Base-by-base conservation (phyloP, 2,329 filamentous ascomycete species). In the Pseudocercospora vitis region DNA sequence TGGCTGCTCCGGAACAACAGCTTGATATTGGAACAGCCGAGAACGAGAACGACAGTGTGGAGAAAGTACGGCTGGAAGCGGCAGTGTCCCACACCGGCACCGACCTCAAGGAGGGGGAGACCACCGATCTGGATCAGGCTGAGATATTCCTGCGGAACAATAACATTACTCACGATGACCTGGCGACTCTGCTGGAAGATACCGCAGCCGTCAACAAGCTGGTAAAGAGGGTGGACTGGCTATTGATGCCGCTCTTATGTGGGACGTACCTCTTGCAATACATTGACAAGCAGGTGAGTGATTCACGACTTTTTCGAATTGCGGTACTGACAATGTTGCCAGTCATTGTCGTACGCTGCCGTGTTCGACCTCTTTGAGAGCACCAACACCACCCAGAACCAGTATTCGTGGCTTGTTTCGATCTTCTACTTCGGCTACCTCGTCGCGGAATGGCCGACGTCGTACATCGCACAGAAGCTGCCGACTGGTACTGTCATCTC, bases 371-470 rank as follows among this genome's bases (percentile, higher is more conserved):
- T 83, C 0, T 77, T 81, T 55, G 66, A 68, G 9, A 73, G 74
- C 18, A 80, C 79, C 0, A 68, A 73, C 14, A 80, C 81, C 59
- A 73, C 67, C 1, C 64, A 70, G 11, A 68, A 70, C 1, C 68
- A 81, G 48, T 83, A 82, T 56, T 74, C 73, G 42, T 81, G 79
- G 78, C 72, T 81, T n/a, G 76, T 78, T 1, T 78, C 73, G 18
- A 76, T 82, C 3, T 82, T 82, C 63, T 82, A 81, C 55, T 71
- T 82, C n/a, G 79, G 72, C 3, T 74, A 72, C 28, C 33, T 64
- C 14, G 40, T 57, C 11, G 60, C 57, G 2, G 59, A 63, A 39
- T 65, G 63, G 59, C 58, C 58, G 4, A 54, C 55, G 14, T 60
- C 60, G 37, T 65, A 65, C 32, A 3, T 63, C 19, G 69, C 68